Evolutionary conservation across 2,329 filamentous ascomycete genomes (phyloP), one percentile per base, ranked within the genome.

Genomic region (Didymosphaeria variabile): DNA sequence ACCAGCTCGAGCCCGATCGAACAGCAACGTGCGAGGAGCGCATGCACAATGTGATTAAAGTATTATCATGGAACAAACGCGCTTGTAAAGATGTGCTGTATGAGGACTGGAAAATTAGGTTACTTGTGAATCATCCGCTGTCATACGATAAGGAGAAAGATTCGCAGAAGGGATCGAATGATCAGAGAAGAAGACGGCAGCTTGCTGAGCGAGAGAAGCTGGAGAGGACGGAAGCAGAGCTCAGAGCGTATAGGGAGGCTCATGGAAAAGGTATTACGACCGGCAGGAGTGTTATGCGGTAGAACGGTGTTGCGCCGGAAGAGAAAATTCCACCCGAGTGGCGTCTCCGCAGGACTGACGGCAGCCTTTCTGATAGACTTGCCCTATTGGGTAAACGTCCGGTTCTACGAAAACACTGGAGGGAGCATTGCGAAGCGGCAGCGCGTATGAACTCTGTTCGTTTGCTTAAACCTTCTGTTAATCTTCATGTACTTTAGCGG

Each of bases 71-170:
- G 46, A 66, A 65, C 55, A 68, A 68, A 50, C 60, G 63, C 34
- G 64, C 61, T 31, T 68, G 64, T 40, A 63, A 63, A 38, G 66
- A 66, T 61, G 59, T 68, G 21, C 47, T 66, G 40, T 66, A 63
- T 36, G 65, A 67, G 40, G 63, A 67, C 47, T 66, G 59, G 59
- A 67, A 66, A 51, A 63, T 66, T 21, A 45, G 51, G 40, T 36
- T 66, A 19, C 55, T 67, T 15, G 61, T 66, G 9, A 67, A 67
- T 52, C 60, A 63, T 54, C 65, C 65, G 6, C 47, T 66, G 7
- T 57, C 51, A 12, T 66, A 63, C 51, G 61, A 64, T 49, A 61
- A 55, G 26, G 60, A 66, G 53, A 67, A 66, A 47, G 61, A 67
- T 55, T 32, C 32, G 17, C 65, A 65, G 58, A 67, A 67, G 36